A percentile compares a stretch with the other conserved stretches of the same genome.
Evolutionary conservation across 148 eudicot genomes (phyloP).

Genomic region (Vaccinium vitisidaea): DNA sequence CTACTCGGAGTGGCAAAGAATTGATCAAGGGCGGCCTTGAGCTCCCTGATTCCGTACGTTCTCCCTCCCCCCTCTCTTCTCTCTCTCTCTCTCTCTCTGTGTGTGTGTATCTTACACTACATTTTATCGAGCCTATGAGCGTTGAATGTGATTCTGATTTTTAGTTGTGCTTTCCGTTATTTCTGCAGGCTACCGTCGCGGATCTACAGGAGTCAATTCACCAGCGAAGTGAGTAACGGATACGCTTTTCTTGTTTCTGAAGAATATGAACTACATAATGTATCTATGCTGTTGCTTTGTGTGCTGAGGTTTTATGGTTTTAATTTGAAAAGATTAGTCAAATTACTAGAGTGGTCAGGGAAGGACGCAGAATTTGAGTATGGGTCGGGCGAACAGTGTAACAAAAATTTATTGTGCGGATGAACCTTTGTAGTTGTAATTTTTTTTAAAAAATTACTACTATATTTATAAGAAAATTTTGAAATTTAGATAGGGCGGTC

Average conservation of each 20-base stretch:
- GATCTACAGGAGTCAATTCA: slow-evolving; percentile 92
- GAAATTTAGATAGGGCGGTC: no score
- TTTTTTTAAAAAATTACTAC: no score
- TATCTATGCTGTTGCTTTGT: not conserved
- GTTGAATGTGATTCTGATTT: not conserved
- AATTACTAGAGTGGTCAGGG: not conserved
- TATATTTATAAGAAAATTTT: no score
- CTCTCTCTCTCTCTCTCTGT: not conserved
- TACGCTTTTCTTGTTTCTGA: not conserved
- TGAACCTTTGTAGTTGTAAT: no score
- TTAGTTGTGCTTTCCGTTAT: not conserved
- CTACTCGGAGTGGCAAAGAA: slow-evolving; percentile 79
- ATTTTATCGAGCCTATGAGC: not conserved
- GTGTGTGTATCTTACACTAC: not conserved
- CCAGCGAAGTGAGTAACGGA: slow-evolving; percentile 54
- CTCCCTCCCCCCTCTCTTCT: slow-evolving; percentile 11
- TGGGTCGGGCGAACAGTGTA: no score
- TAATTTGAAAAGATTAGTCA: not conserved
- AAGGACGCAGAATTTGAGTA: no score
- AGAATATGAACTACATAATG: not conserved
- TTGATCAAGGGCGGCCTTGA: slow-evolving; percentile 79
- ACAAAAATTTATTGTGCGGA: no score
- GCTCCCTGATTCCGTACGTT: slow-evolving; percentile 57
- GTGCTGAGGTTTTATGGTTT: not conserved
- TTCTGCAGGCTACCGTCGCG: slow-evolving; percentile 74